Evolutionary conservation across 768 basidiomycete species (phyloP).

Genomic region (Leucogyrophana mollusca): DNA sequence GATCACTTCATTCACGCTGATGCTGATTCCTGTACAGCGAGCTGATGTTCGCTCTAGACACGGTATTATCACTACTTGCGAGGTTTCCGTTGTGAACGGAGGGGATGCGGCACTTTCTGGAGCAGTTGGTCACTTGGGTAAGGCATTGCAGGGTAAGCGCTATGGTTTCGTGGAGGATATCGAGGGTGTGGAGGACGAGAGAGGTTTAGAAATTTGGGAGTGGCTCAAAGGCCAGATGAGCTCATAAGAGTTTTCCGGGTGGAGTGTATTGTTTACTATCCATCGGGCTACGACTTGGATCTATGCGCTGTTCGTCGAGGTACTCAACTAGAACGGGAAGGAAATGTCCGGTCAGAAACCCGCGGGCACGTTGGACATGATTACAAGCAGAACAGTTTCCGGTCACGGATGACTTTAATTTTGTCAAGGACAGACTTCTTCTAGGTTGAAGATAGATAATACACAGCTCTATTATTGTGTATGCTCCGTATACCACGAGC

Average conservation of each 20-base stretch:
- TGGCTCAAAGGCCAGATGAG: constrained; percentile 22
- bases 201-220: constrained; percentile 22
- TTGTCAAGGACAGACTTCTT: no score
- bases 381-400: no score
- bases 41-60: constrained; percentile 60
- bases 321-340: no score
- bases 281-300: no score
- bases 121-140: constrained; percentile 22
- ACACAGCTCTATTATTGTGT: constrained; percentile 26
- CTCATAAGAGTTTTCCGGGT: constrained; percentile 3
- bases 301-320: no score
- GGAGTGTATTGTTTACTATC: no score
- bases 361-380: no score
- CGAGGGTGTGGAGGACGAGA: constrained; percentile 7
- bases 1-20: not conserved
- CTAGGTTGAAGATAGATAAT: no score
- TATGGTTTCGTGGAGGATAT: constrained; percentile 38
- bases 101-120: constrained; percentile 30
- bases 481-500: constrained; percentile 70
- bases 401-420: no score
- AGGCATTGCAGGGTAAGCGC: constrained; percentile 29
- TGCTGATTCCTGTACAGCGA: constrained; percentile 28
- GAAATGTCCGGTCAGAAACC: no score
- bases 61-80: constrained; percentile 57
- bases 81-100: constrained; percentile 29